A percentile compares a stretch with the other conserved stretches of the same genome.
These are phyloP conservation scores for Rhynchospora breviuscula DNA, from an alignment of 176 grass and related monocot genomes.

Conservation along the genomic window DNA sequence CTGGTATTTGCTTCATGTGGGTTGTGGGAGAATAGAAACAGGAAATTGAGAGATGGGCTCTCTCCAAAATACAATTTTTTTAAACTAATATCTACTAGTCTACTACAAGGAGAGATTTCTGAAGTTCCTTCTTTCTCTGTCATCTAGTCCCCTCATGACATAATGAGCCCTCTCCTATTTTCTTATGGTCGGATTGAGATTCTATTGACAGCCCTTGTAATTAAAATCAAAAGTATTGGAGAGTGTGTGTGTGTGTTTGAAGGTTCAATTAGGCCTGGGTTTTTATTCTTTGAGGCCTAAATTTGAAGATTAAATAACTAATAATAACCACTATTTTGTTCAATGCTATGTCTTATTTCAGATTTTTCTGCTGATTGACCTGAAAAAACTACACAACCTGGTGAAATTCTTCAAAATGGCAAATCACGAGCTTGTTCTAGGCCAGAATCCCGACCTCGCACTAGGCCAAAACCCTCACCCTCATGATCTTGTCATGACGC, in stretches of 20 bases:
- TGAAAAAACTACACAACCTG: neutral
- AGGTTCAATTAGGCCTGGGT: neutral
- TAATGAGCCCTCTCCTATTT: neutral
- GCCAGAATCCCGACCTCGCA: slow-evolving; percentile 68
- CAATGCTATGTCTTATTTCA: neutral
- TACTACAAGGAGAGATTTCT: neutral
- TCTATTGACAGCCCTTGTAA: neutral
- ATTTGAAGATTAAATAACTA: neutral
- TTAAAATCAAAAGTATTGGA: neutral
- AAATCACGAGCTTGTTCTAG: slow-evolving; percentile 77
- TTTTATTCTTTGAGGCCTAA: neutral
- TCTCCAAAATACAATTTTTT: neutral
- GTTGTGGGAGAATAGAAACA: neutral
- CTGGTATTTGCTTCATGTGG: neutral
- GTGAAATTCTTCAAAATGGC: slow-evolving; percentile 45
- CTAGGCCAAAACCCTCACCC: slow-evolving; percentile 69
- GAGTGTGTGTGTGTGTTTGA: neutral
- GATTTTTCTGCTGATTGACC: slow-evolving; percentile 13
- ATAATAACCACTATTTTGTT: neutral
- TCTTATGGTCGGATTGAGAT: neutral
- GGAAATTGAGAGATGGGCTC: neutral
- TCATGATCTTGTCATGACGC: slow-evolving; percentile 49
- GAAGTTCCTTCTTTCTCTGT: neutral
- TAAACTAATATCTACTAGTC: neutral
- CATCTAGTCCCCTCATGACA: neutral